phyloP scores from a whole-genome alignment of 2,329 filamentous ascomycete genomes.

The Hypoxylon sp. region DNA sequence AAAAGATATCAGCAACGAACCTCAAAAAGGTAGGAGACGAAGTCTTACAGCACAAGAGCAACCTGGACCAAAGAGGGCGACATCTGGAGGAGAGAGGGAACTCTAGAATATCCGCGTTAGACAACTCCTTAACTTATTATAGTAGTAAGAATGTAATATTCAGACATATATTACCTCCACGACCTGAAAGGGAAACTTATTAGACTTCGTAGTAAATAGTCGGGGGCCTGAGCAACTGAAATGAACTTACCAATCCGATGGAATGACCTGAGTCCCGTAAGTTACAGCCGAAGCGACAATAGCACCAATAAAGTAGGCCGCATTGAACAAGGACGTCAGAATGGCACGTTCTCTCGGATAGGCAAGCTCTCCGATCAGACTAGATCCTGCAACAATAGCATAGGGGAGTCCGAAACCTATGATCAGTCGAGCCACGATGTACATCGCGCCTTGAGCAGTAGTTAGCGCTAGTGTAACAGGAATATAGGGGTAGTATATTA shows the following conservation, averaged over 20 bases:
- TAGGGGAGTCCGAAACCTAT: conserved; percentile 74
- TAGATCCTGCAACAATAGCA: conserved; percentile 69
- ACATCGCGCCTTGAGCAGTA: conserved; percentile 64
- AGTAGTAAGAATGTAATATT: conserved; percentile 15
- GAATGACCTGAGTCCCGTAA: conserved; percentile 58
- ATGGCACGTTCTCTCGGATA: conserved; percentile 72
- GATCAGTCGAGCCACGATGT: conserved; percentile 69
- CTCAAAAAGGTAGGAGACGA: background rate
- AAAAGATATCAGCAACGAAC: conserved; percentile 21
- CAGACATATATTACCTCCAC: conserved; percentile 53
- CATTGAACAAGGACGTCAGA: conserved; percentile 71
- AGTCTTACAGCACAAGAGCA: conserved; percentile 55
- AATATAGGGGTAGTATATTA: background rate
- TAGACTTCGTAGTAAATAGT: conserved; percentile 24
- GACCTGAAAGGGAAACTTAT: conserved; percentile 41
- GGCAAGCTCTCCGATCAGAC: conserved; percentile 70
- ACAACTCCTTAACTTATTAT: background rate
- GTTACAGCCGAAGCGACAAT: conserved; percentile 65
- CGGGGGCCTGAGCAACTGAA: background rate
- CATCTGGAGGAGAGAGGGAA: conserved; percentile 62
- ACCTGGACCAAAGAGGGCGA: conserved; percentile 57
- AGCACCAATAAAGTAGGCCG: conserved; percentile 68
- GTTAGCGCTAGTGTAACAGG: conserved; percentile 25
- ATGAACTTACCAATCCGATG: conserved; percentile 48
- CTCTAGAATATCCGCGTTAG: conserved; percentile 53